phyloP scores from a whole-genome alignment of 2,329 filamentous ascomycete species.

The Penicillium thymicola region DNA sequence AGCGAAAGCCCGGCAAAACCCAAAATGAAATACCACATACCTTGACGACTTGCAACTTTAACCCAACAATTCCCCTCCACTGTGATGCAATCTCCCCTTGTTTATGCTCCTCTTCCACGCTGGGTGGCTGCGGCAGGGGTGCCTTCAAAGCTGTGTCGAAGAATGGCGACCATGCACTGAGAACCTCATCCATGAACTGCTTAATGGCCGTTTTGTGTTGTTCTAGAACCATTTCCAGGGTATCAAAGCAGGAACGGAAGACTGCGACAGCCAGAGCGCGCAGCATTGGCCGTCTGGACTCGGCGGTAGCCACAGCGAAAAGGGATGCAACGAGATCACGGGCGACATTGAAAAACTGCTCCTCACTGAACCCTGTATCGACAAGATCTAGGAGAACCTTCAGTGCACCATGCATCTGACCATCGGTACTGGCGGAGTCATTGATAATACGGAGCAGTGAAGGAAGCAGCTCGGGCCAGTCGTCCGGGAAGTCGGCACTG shows the following conservation, averaged over 20 bases:
- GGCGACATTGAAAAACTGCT: conserved; percentile 90
- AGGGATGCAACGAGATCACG: conserved; percentile 79
- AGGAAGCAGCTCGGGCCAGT: conserved; percentile 88
- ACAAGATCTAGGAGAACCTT: conserved; percentile 86
- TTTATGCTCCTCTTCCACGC: conserved; percentile 56
- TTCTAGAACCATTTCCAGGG: conserved; percentile 94
- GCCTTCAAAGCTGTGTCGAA: conserved; percentile 76
- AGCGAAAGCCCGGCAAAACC: conserved; percentile 9
- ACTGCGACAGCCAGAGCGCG: conserved; percentile 84
- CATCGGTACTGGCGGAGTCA: conserved; percentile 65
- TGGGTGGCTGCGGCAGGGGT: conserved; percentile 61
- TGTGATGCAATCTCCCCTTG: conserved; percentile 56
- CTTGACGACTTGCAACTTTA: conserved; percentile 92
- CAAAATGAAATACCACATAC: conserved; percentile 36
- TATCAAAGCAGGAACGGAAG: conserved; percentile 88
- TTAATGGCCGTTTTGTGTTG: conserved; percentile 84
- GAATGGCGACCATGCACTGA: conserved; percentile 84
- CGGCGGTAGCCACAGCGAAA: conserved; percentile 75
- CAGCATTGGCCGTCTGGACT: conserved; percentile 68
- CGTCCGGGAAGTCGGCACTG: conserved; percentile 84
- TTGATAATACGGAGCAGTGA: conserved; percentile 71
- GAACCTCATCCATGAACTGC: conserved; percentile 80
- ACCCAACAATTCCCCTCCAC: conserved; percentile 77
- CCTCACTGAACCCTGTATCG: conserved; percentile 88
- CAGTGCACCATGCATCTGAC: conserved; percentile 82